Percentiles rank a stretch among this genome's conserved stretches.
phyloP scores from a whole-genome alignment of 1,139 yeast species.

The Zygotorulaspora mrakii region DNA sequence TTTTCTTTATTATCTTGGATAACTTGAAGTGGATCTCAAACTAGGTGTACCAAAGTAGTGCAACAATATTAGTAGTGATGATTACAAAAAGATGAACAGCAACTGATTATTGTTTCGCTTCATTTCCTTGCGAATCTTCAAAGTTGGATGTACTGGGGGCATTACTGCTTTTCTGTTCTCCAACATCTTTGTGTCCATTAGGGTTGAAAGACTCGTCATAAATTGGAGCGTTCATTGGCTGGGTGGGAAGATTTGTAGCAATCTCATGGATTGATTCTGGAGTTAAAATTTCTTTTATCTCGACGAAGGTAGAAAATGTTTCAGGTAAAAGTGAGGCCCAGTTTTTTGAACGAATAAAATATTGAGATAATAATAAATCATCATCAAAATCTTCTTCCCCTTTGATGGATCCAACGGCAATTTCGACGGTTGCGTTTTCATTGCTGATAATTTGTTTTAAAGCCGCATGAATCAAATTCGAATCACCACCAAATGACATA shows the following conservation, averaged over 20 bases:
- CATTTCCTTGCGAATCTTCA: no score
- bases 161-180: no score
- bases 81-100: no score
- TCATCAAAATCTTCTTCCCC: constrained; percentile 12
- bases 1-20: no score
- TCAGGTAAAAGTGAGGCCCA: constrained; percentile 29
- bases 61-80: no score
- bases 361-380: constrained; percentile 21
- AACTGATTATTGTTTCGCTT: no score
- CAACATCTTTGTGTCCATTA: not conserved
- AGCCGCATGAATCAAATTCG: constrained; percentile 35
- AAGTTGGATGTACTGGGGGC: no score
- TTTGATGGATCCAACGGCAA: constrained; percentile 23
- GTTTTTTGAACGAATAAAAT: constrained; percentile 31
- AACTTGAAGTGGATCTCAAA: no score
- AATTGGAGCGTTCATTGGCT: constrained; percentile 10
- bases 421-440: constrained; percentile 33
- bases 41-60: no score
- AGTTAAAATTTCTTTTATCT: constrained; percentile 27
- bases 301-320: constrained; percentile 17
- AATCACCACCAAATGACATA: constrained; percentile 37
- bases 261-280: constrained; percentile 28
- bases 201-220: constrained; percentile 1
- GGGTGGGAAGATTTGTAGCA: constrained; percentile 19
- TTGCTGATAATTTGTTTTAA: constrained; percentile 35